Evolutionary conservation across 106 monocot genomes (phyloP), one percentile per base, ranked within the genome.

Genomic region (Acorus calamus): DNA sequence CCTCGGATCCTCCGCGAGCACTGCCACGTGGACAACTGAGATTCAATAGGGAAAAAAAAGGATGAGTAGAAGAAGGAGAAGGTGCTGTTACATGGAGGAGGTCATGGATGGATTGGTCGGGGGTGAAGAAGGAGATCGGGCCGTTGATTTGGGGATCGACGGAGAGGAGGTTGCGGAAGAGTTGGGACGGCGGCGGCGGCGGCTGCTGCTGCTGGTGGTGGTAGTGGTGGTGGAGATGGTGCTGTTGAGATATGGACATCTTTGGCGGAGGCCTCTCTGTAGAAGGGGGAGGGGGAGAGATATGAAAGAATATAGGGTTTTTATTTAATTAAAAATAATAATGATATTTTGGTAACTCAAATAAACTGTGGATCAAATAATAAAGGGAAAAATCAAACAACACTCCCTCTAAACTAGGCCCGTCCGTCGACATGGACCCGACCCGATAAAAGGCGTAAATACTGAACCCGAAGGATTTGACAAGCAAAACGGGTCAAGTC

Each of bases 71-170:
- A 46, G 55, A 4, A 51, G n/a, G 13, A 2, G 49, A 42, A 8
- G 13, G 44, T 3, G 3, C 43, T 47, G 63, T 70, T 79, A 89
- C 88, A 79, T 4, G 81, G 53, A 61, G 81, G 70, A n/a, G 68
- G 14, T 12, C 67, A 61, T 48, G 59, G 74, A 66, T 61, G 52
- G 77, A 52, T 14, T 73, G 77, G 14, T 73, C 69, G 49, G 69
- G 49, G 58, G 60, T 63, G 69, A 80, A 76, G 76, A 73, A 74
- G 57, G 77, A 11, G 61, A 83, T 58, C 42, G 73, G 71, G 11
- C 71, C 71, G 56, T 69, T 47, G 65, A 62, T 61, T 57, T 86
- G 79, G 14, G 67, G 77, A 55, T 84, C 84, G 57, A 69, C 60
- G 11, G 78, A 72, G 53, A 81, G 74, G 48, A 84, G 78, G 45